Conservation (phyloP, 306 rosid species). For the Herpetospermum pedunculosum region DNA sequence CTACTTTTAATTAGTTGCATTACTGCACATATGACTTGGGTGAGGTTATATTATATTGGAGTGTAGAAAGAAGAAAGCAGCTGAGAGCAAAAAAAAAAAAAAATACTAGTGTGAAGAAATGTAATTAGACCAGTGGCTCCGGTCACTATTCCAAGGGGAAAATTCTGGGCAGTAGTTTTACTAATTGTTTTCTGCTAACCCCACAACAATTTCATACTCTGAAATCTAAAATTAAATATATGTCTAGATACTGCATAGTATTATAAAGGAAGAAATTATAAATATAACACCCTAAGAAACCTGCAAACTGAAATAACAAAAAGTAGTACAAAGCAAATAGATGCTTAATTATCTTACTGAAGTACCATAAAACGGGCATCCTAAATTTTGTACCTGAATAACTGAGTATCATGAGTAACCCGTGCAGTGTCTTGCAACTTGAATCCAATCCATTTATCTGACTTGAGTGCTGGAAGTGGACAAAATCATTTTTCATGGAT, state of each 20-base stretch:
- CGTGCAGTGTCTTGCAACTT: conserved; percentile 87
- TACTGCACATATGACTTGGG: background rate
- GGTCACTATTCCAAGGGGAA: background rate
- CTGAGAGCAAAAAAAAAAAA: background rate
- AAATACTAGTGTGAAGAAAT: background rate
- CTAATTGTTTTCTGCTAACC: background rate
- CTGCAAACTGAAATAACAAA: background rate
- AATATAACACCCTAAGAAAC: background rate
- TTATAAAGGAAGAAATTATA: background rate
- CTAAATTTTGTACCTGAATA: conserved; percentile 49
- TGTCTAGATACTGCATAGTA: background rate
- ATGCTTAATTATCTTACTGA: background rate
- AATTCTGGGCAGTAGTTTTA: background rate
- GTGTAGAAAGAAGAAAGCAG: background rate
- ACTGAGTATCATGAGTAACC: conserved; percentile 71
- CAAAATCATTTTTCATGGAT: background rate
- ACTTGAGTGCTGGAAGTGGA: conserved; percentile 48
- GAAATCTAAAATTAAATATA: background rate
- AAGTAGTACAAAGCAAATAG: background rate
- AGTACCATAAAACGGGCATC: background rate
- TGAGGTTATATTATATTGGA: background rate
- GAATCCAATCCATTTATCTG: conserved; percentile 69
- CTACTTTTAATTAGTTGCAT: background rate
- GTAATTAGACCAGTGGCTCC: background rate
- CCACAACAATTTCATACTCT: background rate